These are phyloP conservation scores for Diutina ranongensis DNA, from an alignment of 1,139 yeast species.

Conservation along the genomic window DNA sequence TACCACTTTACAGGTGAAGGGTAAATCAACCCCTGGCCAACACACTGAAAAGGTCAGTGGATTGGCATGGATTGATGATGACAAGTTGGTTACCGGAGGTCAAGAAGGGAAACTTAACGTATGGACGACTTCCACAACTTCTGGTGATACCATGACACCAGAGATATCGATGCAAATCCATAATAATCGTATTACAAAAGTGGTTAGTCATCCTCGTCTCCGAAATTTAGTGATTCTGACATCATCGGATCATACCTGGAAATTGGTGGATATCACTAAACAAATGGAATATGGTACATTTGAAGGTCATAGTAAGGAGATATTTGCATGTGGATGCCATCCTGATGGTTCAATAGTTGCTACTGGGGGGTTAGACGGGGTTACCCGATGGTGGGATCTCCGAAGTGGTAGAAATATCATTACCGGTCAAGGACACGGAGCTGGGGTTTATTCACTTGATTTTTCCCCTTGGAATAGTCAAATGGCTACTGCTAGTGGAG, in stretches of 20 bases:
- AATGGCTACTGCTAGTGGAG: constrained; percentile 78
- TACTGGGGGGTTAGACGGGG: constrained; percentile 73
- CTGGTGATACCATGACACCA: not conserved
- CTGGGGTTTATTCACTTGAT: constrained; percentile 59
- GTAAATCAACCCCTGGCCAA: constrained; percentile 17
- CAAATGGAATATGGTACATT: constrained; percentile 33
- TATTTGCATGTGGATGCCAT: constrained; percentile 55
- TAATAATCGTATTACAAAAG: constrained; percentile 46
- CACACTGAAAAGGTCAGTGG: constrained; percentile 61
- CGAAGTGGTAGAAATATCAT: constrained; percentile 63
- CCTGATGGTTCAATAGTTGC: constrained; percentile 69
- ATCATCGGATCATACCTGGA: constrained; percentile 83
- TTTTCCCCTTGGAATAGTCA: constrained; percentile 74
- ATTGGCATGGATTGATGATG: constrained; percentile 41
- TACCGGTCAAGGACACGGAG: constrained; percentile 53
- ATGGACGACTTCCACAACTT: constrained; percentile 22
- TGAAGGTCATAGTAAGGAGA: constrained; percentile 80
- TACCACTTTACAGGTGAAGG: constrained; percentile 21
- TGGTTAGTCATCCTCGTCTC: constrained; percentile 57
- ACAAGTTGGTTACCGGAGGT: constrained; percentile 45
- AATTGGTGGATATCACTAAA: constrained; percentile 64
- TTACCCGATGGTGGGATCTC: constrained; percentile 75
- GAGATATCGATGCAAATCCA: constrained; percentile 22
- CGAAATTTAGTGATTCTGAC: constrained; percentile 51
- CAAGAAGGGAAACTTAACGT: constrained; percentile 46